These are phyloP conservation scores for Rhazya stricta DNA, from an alignment of 257 asterid genomes.

Conservation along the genomic window DNA sequence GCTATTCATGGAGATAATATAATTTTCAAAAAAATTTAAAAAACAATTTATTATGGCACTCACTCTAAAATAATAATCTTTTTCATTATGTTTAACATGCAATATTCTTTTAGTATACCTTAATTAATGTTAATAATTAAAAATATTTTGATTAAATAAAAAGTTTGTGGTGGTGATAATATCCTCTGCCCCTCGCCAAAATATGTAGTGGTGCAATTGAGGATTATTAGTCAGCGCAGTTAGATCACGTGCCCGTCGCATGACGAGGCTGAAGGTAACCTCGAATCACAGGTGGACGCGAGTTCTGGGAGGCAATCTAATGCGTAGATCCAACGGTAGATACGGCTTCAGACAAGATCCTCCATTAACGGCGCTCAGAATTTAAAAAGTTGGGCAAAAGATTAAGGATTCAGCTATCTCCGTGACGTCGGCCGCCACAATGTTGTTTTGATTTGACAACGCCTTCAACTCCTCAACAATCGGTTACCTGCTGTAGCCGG, in stretches of 20 bases:
- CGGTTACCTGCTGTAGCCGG: conserved; percentile 1
- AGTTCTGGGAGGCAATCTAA: neutral
- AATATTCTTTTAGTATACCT: too few relatives aligned
- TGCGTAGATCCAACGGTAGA: conserved; percentile 10
- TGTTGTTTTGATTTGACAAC: conserved; percentile 12
- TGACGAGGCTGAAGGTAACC: neutral
- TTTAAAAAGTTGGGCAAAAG: neutral
- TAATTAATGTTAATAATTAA: too few relatives aligned
- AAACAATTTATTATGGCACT: too few relatives aligned
- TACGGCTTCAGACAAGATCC: neutral
- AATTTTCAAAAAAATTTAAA: too few relatives aligned
- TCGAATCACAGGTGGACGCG: neutral
- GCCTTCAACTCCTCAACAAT: neutral
- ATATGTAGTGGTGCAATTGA: neutral
- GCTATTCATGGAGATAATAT: too few relatives aligned
- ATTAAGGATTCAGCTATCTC: neutral
- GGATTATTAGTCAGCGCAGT: neutral
- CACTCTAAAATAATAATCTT: too few relatives aligned
- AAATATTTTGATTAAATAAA: too few relatives aligned
- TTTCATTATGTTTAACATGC: too few relatives aligned
- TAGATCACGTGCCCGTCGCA: conserved; percentile 13
- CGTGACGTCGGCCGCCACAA: conserved; percentile 14
- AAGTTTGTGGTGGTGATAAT: too few relatives aligned
- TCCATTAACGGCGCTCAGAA: conserved; percentile 4
- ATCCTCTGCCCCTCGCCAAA: too few relatives aligned